Conservation (phyloP, 192 early-diverging fungal genomes). For the Gonapodya prolifera region DNA sequence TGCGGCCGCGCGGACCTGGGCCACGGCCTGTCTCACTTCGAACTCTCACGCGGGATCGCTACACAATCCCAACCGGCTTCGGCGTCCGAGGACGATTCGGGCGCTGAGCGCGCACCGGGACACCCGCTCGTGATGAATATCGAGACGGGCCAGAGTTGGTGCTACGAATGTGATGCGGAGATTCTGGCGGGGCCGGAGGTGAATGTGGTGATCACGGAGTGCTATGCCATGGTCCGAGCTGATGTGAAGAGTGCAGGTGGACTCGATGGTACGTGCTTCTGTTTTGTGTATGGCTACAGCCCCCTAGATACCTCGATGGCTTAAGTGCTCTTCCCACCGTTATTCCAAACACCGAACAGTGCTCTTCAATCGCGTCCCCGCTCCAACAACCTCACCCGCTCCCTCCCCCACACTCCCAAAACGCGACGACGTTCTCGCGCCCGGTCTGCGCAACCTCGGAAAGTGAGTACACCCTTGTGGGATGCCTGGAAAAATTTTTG, state of each 20-base stretch:
- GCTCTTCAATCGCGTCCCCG: not conserved
- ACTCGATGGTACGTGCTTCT: not conserved
- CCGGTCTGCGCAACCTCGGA: slow-evolving; percentile 57
- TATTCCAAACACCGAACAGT: too few species aligned
- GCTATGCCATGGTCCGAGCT: slow-evolving; percentile 12
- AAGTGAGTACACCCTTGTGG: slow-evolving; percentile 20
- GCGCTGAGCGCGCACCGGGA: not conserved
- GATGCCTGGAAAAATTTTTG: not conserved
- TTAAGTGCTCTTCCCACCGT: too few species aligned
- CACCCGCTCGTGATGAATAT: not conserved
- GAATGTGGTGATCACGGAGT: slow-evolving; percentile 21
- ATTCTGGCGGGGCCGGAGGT: slow-evolving; percentile 8
- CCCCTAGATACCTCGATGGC: not conserved
- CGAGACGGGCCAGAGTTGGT: slow-evolving; percentile 3
- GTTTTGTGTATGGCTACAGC: not conserved
- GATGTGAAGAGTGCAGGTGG: not conserved
- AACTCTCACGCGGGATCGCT: slow-evolving; percentile 12
- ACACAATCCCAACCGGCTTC: slow-evolving; percentile 19
- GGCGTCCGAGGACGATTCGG: not conserved
- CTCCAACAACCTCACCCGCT: not conserved
- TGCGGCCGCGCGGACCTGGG: slow-evolving; percentile 22
- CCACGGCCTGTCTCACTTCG: slow-evolving; percentile 19
- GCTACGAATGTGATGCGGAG: slow-evolving; percentile 24
- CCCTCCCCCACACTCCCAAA: not conserved
- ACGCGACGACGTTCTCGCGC: not conserved